phyloP scores from a whole-genome alignment of 495 filamentous ascomycete species.

The Neurospora sp. region DNA sequence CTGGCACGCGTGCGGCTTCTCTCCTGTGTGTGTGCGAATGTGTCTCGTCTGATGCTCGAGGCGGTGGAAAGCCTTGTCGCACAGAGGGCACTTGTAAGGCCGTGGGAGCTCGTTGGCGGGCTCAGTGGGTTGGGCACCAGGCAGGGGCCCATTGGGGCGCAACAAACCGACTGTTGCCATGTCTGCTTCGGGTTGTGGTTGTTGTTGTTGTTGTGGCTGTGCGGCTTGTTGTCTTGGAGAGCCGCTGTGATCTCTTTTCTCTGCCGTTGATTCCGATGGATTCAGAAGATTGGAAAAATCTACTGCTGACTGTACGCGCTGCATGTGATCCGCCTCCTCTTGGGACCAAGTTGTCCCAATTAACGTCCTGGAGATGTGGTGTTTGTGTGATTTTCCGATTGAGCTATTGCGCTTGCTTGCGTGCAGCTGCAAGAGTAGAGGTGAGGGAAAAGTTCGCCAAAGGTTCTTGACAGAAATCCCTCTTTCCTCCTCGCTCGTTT shows the following conservation, averaged over 20 bases:
- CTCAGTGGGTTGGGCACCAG: slow-evolving; percentile 40
- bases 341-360: slow-evolving; percentile 2
- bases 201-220: slow-evolving; percentile 25
- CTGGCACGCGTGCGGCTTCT: slow-evolving; percentile 94
- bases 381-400: slow-evolving; percentile 5
- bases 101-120: slow-evolving; percentile 65
- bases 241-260: slow-evolving; percentile 7
- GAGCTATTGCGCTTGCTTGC: slow-evolving; percentile 15
- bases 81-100: slow-evolving; percentile 96
- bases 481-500: neutral
- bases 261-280: slow-evolving; percentile 34
- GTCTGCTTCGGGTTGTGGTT: slow-evolving; percentile 30
- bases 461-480: neutral
- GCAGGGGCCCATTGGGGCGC: slow-evolving; percentile 59
- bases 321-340: slow-evolving; percentile 50
- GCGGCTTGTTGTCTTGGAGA: slow-evolving; percentile 18
- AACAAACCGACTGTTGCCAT: slow-evolving; percentile 64
- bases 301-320: slow-evolving; percentile 58
- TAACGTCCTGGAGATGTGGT: neutral
- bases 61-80: slow-evolving; percentile 98
- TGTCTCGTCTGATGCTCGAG: slow-evolving; percentile 97
- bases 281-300: slow-evolving; percentile 75
- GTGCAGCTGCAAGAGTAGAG: slow-evolving; percentile 8
- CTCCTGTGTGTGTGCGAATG: slow-evolving; percentile 94
- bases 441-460: neutral